Conservation (phyloP, 2,329 filamentous ascomycete species). For the Botrytis paeoniae region DNA sequence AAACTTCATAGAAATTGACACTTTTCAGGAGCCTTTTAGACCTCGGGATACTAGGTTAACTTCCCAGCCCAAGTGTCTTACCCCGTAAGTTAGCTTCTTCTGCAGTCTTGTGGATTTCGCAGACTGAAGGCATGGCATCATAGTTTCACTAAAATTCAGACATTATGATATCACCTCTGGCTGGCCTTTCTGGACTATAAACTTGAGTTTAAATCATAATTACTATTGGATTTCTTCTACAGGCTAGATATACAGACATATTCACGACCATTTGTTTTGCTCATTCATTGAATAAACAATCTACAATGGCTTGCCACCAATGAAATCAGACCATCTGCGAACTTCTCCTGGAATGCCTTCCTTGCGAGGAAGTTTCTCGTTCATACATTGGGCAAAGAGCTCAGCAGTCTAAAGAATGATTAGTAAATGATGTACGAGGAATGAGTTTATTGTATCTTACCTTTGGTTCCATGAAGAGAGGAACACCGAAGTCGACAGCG, state of each 20-base stretch:
- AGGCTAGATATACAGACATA: not conserved
- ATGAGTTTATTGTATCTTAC: conserved; percentile 45
- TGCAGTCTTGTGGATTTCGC: not conserved
- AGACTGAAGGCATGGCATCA: not conserved
- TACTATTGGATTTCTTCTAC: not conserved
- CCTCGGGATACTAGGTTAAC: not conserved
- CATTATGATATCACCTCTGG: not conserved
- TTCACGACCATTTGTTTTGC: not conserved
- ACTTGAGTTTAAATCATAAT: not conserved
- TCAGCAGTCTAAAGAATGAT: conserved; percentile 70
- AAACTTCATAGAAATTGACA: not conserved
- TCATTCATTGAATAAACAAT: not conserved
- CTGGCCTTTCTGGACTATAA: not conserved
- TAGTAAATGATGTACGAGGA: not conserved
- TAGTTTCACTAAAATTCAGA: not conserved
- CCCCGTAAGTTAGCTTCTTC: not conserved
- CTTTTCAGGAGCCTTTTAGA: not conserved
- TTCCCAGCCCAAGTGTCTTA: not conserved
- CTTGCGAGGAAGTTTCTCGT: conserved; percentile 83
- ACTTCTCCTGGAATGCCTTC: conserved; percentile 91
- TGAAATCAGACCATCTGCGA: conserved; percentile 91
- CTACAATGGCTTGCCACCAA: conserved; percentile 78
- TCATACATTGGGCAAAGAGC: conserved; percentile 96
- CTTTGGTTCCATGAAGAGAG: conserved; percentile 97
- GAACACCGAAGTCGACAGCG: conserved; percentile 96